Percentiles rank a stretch among this genome's conserved stretches.
Conservation (phyloP, 148 eudicot genomes). For the Polygonum aviculare region DNA sequence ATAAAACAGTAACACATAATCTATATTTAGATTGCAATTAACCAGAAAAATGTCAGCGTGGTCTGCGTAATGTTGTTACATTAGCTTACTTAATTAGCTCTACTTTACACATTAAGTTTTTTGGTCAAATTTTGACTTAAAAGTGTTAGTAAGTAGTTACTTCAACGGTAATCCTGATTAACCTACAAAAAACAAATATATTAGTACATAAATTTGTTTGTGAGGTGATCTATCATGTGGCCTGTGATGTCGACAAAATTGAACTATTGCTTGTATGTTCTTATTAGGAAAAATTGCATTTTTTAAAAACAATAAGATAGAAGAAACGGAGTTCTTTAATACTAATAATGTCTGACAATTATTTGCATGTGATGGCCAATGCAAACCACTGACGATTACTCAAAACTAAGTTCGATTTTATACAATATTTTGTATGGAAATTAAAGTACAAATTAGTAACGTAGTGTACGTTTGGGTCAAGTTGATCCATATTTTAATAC, state of each 20-base stretch:
- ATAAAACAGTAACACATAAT: slow-evolving; percentile 12
- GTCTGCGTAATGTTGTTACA: slow-evolving; percentile 1
- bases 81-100: not conserved
- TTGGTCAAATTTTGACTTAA: not conserved
- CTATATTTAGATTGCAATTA: slow-evolving; percentile 3
- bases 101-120: not conserved
- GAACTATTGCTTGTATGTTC: too few species aligned
- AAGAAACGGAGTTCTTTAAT: too few species aligned
- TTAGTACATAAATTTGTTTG: too few species aligned
- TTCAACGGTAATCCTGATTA: not conserved
- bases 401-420: not conserved
- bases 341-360: not conserved
- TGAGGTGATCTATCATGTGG: too few species aligned
- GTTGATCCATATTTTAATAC: not conserved
- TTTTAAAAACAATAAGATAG: too few species aligned
- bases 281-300: too few species aligned
- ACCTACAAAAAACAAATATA: too few species aligned
- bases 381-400: not conserved
- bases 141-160: not conserved
- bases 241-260: too few species aligned
- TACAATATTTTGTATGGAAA: too few species aligned
- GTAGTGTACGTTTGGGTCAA: not conserved
- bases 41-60: slow-evolving; percentile 2
- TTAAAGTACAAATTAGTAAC: not conserved
- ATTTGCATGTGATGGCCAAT: not conserved